Conservation (phyloP, 2,329 filamentous ascomycete species). For the Alternaria conjuncta region DNA sequence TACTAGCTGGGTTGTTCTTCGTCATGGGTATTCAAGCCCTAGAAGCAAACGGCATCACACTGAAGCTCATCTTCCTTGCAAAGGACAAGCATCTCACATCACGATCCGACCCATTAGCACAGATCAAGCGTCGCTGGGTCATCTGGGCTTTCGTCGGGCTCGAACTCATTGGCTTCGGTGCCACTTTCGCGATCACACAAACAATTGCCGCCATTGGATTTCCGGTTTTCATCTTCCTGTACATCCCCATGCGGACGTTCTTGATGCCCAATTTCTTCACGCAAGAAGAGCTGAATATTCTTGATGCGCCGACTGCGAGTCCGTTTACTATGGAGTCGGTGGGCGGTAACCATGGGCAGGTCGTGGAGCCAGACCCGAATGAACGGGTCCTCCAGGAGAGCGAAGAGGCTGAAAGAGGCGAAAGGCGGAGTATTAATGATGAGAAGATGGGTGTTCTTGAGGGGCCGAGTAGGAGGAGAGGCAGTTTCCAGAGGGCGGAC, state of each 20-base stretch:
- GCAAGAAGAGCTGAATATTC: constrained; percentile 54
- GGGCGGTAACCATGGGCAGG: constrained; percentile 54
- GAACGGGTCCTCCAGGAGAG: constrained; percentile 26
- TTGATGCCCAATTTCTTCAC: constrained; percentile 60
- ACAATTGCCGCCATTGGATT: constrained; percentile 67
- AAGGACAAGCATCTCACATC: constrained; percentile 57
- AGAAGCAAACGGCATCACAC: constrained; percentile 60
- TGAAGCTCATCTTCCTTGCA: constrained; percentile 58
- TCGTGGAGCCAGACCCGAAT: constrained; percentile 1
- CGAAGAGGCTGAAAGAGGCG: constrained; percentile 32
- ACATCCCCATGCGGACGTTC: constrained; percentile 62
- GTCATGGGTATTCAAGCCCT: constrained; percentile 62
- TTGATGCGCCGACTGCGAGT: constrained; percentile 63
- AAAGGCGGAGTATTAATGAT: constrained; percentile 2
- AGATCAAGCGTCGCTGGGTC: constrained; percentile 51
- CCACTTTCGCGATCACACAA: constrained; percentile 65
- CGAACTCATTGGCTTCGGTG: constrained; percentile 59
- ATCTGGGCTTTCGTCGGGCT: constrained; percentile 60
- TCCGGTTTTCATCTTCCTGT: constrained; percentile 62
- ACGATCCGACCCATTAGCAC: constrained; percentile 55
- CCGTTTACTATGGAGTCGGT: constrained; percentile 61
- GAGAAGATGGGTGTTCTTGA: constrained; percentile 11
- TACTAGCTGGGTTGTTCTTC: constrained; percentile 65
- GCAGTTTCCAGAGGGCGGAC: background rate
- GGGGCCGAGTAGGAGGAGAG: background rate